Evolutionary conservation across 371 early-diverging fungal genomes (phyloP).

Genomic region (Choanephora cucurbitarum): DNA sequence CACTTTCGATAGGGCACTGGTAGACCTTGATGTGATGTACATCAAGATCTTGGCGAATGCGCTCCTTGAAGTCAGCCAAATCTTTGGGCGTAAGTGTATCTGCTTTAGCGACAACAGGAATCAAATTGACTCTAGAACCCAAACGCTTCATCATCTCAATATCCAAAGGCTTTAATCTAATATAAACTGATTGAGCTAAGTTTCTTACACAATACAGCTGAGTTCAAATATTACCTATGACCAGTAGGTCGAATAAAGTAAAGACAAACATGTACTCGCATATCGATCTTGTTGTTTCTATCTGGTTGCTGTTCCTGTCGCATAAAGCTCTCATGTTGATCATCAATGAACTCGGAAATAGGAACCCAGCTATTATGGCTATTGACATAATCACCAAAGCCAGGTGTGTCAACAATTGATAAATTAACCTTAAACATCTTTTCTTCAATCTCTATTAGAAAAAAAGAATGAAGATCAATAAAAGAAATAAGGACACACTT

Average conservation of each 20-base stretch:
- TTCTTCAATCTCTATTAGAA: constrained; percentile 84
- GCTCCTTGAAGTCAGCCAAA: constrained; percentile 76
- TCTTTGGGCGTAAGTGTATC: constrained; percentile 79
- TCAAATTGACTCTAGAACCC: constrained; percentile 83
- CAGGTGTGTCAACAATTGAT: constrained; percentile 89
- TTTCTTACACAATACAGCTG: constrained; percentile 28
- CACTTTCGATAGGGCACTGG: constrained; percentile 79
- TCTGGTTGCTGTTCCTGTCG: constrained; percentile 64
- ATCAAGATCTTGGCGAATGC: constrained; percentile 72
- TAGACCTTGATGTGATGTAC: constrained; percentile 78
- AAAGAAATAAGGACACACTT: too few relatives aligned
- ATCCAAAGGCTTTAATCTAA: constrained; percentile 87
- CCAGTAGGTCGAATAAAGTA: constrained; percentile 93
- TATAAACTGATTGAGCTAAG: too few relatives aligned
- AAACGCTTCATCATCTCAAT: constrained; percentile 91
- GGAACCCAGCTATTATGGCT: constrained; percentile 73
- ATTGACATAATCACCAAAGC: constrained; percentile 87
- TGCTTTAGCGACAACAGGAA: constrained; percentile 79
- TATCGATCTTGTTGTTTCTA: constrained; percentile 61
- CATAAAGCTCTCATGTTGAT: constrained; percentile 92
- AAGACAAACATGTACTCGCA: constrained; percentile 87
- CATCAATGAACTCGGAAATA: constrained; percentile 83
- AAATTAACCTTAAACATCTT: constrained; percentile 93
- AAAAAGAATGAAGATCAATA: constrained; percentile 24
- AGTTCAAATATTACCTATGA: constrained; percentile 63